Percentiles rank a stretch among this genome's conserved stretches.
phyloP scores from a whole-genome alignment of 2,329 filamentous ascomycete species.

The Pseudogymnoascus sp. region DNA sequence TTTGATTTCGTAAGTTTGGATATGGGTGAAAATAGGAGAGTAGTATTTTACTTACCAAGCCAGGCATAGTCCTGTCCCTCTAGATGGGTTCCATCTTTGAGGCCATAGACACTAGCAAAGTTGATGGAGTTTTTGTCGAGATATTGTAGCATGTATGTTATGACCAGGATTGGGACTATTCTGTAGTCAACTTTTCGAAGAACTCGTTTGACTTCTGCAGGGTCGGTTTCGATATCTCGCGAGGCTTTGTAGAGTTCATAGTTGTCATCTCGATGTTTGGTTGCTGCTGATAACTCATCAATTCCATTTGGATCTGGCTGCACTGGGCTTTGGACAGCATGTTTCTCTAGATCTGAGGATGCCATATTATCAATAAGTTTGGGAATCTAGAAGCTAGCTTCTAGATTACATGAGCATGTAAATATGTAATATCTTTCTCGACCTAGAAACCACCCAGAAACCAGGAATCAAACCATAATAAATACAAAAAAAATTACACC shows the following conservation, averaged over 20 bases:
- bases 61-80: constrained; percentile 43
- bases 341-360: constrained; percentile 16
- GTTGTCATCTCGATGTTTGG: constrained; percentile 28
- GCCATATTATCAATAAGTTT: constrained; percentile 8
- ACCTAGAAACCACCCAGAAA: constrained; percentile 1
- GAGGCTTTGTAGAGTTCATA: constrained; percentile 30
- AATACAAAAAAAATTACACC: background rate
- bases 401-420: constrained; percentile 6
- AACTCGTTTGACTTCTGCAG: constrained; percentile 29
- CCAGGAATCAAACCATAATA: background rate
- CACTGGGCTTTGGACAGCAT: constrained; percentile 7
- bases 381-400: constrained; percentile 7
- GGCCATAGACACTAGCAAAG: constrained; percentile 41
- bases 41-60: constrained; percentile 31
- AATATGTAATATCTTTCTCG: background rate
- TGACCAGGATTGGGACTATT: constrained; percentile 47
- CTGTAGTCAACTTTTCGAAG: constrained; percentile 47
- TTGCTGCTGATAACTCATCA: constrained; percentile 16
- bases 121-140: constrained; percentile 51
- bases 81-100: constrained; percentile 39
- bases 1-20: constrained; percentile 49
- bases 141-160: constrained; percentile 51
- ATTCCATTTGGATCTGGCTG: background rate
- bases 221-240: constrained; percentile 21
- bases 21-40: constrained; percentile 28